A percentile compares a stretch with the other conserved stretches of the same genome.
These are phyloP conservation scores for Ambrosiella cleistominuta DNA, from an alignment of 2,329 filamentous ascomycete genomes.

Conservation along the genomic window DNA sequence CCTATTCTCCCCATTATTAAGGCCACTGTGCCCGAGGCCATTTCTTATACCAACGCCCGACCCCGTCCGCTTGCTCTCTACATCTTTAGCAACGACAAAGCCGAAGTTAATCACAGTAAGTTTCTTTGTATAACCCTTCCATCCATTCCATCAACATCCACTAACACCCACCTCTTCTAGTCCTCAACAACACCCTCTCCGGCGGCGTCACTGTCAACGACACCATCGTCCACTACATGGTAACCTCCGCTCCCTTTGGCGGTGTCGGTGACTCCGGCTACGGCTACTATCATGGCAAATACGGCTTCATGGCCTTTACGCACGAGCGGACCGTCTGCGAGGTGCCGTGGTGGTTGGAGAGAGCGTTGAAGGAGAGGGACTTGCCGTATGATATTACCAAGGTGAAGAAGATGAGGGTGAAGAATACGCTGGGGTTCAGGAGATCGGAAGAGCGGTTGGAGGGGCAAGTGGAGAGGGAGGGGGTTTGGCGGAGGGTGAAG, in stretches of 20 bases:
- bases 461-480: neutral
- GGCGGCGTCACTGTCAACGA: slow-evolving; percentile 36
- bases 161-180: slow-evolving; percentile 7
- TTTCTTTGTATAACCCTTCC: slow-evolving; percentile 8
- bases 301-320: slow-evolving; percentile 28
- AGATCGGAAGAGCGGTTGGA: slow-evolving; percentile 1
- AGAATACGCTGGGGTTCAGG: slow-evolving; percentile 2
- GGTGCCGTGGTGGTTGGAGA: slow-evolving; percentile 21
- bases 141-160: neutral
- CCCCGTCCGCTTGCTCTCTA: slow-evolving; percentile 25
- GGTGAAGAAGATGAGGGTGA: neutral
- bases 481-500: neutral
- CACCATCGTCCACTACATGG: slow-evolving; percentile 25
- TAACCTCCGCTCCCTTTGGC: slow-evolving; percentile 29
- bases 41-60: slow-evolving; percentile 16
- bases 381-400: slow-evolving; percentile 14
- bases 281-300: slow-evolving; percentile 31
- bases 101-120: slow-evolving; percentile 20
- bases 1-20: slow-evolving; percentile 26
- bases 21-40: slow-evolving; percentile 18
- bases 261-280: slow-evolving; percentile 31
- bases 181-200: slow-evolving; percentile 24
- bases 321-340: slow-evolving; percentile 23
- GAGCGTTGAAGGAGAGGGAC: slow-evolving; percentile 14
- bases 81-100: slow-evolving; percentile 22